phyloP scores from a whole-genome alignment of 768 basidiomycete genomes.

The Trametes cinnabarina region DNA sequence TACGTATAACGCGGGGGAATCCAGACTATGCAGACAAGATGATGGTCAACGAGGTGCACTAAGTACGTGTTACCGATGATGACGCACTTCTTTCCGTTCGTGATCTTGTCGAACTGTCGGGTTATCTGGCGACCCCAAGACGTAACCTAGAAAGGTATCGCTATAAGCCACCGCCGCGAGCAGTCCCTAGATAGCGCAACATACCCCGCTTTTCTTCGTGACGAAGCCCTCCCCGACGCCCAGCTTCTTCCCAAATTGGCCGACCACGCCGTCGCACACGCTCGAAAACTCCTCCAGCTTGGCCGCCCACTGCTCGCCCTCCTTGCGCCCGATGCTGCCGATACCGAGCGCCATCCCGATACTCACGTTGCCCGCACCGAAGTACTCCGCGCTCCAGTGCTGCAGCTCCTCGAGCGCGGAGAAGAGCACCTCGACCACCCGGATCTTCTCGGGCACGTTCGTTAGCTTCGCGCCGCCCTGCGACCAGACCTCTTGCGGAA shows the following conservation, averaged over 20 bases:
- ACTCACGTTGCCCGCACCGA: conserved; percentile 77
- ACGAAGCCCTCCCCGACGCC: conserved; percentile 87
- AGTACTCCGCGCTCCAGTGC: conserved; percentile 64
- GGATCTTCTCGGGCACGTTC: conserved; percentile 81
- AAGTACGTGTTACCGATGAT: background rate
- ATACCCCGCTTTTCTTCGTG: conserved; percentile 69
- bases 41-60: background rate
- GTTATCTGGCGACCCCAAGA: conserved; percentile 74
- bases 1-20: conserved; percentile 85
- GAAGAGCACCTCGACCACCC: conserved; percentile 76
- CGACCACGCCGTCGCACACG: conserved; percentile 76
- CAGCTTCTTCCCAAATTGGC: conserved; percentile 83
- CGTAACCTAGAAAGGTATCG: conserved; percentile 37
- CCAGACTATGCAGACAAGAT: conserved; percentile 51
- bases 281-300: conserved; percentile 80
- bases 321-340: conserved; percentile 70
- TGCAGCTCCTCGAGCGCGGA: conserved; percentile 80
- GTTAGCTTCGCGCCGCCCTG: conserved; percentile 84
- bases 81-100: conserved; percentile 84
- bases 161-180: background rate
- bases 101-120: conserved; percentile 77
- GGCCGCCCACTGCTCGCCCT: conserved; percentile 73
- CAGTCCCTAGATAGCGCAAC: conserved; percentile 22
- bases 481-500: conserved; percentile 89
- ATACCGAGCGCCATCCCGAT: conserved; percentile 73